Evolutionary conservation across 192 early-diverging fungal species (phyloP).

Genomic region (Coemansia sp.): DNA sequence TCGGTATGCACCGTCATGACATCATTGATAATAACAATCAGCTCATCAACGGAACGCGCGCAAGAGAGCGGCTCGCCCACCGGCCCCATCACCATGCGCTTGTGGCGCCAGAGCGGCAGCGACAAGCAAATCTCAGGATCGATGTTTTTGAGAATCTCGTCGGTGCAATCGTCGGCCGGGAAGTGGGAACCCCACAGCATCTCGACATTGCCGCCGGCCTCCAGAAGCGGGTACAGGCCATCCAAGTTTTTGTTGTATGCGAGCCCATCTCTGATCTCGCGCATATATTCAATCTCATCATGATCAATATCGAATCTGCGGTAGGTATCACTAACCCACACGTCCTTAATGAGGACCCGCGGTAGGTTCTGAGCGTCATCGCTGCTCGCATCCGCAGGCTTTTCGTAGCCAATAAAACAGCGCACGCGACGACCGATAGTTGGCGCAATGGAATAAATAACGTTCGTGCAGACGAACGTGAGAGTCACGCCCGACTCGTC

Average conservation of each 20-base stretch:
- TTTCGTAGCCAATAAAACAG: neutral
- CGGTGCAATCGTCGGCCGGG: neutral
- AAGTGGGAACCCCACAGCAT: neutral
- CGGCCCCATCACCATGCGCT: neutral
- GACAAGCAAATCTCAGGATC: neutral
- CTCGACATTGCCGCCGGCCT: conserved; percentile 1
- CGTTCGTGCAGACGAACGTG: neutral
- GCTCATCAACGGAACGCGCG: neutral
- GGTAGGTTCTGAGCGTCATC: neutral
- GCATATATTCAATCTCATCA: conserved; percentile 5
- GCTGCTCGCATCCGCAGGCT: neutral
- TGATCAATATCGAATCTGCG: neutral
- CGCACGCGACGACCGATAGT: conserved; percentile 8
- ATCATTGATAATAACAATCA: neutral
- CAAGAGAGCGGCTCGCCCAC: neutral
- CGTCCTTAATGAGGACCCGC: conserved; percentile 7
- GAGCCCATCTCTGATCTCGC: conserved; percentile 1
- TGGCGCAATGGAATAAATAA: neutral
- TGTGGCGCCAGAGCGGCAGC: neutral
- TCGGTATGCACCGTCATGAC: conserved; percentile 2
- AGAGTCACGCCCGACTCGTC: neutral
- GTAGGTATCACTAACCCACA: neutral
- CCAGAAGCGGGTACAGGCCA: neutral
- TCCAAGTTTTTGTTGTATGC: neutral
- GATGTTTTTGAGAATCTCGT: neutral